Conservation (phyloP, 2,329 filamentous ascomycete species). For the Lasiodiplodia theobromae region DNA sequence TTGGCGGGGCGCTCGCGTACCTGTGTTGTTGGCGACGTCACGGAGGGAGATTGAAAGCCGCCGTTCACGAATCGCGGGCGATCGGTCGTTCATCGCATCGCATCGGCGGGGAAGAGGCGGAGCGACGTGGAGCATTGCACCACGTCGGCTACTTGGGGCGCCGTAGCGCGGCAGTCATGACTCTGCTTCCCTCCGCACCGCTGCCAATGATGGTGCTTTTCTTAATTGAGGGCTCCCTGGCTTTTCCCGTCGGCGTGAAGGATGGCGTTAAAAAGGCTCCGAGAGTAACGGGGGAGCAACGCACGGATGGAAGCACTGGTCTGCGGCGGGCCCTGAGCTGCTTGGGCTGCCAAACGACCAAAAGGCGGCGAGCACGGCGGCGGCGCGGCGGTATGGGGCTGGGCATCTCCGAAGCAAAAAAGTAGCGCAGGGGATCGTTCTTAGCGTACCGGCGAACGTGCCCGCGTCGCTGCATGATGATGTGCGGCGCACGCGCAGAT, state of each 20-base stretch:
- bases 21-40: neutral
- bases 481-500: conserved; percentile 7
- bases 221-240: neutral
- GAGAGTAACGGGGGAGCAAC: neutral
- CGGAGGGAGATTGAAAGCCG: neutral
- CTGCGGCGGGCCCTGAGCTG: conserved; percentile 7
- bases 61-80: neutral
- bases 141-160: neutral
- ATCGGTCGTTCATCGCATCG: neutral
- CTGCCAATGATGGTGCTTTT: no score
- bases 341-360: neutral
- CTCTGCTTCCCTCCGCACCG: neutral
- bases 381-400: conserved; percentile 8
- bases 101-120: neutral
- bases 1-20: neutral
- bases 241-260: conserved; percentile 7
- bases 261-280: conserved; percentile 8
- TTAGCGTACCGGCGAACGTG: neutral
- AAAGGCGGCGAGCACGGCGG: conserved; percentile 12
- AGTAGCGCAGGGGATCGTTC: conserved; percentile 6
- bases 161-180: neutral
- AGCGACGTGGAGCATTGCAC: neutral
- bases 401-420: neutral
- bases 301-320: conserved; percentile 22
- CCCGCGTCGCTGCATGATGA: neutral